Base-by-base conservation (phyloP, 2,329 filamentous ascomycete species). In the Penicillium sp. region DNA sequence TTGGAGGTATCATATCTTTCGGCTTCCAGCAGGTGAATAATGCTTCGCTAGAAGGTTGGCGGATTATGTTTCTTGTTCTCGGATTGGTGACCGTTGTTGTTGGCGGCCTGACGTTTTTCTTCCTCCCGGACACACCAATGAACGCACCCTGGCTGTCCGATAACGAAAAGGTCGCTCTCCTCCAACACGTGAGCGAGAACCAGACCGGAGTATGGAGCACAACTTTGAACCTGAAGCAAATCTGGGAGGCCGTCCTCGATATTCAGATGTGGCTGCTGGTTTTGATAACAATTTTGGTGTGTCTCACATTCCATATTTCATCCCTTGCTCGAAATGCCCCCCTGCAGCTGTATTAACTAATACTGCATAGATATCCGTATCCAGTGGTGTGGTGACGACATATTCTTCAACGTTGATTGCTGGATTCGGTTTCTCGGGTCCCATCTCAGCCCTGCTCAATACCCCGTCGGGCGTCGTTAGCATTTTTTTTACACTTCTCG, bases 191-290 rank as follows among this genome's bases (percentile, higher is more conserved):
- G 0, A 70, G 76, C 3, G 71, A 71, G 31, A 80, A 81, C 37
- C 77, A 82, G 56, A 82, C 79, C 0, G 81, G 80, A 2, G 77
- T 82, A 2, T 77, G 80, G 60, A 81, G 78, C 62, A 77, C 78
- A 45, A 71, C 74, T 37, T 75, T 82, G 62, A 80, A 82, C 53
- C 42, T 64, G 3, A 65, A 72, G 12, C 80, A 83, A 46, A 70
- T 82, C 14, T 60, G 71, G 43, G 81, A 83, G 66, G 74, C 74
- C 7, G 63, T 81, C 9, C 33, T 55, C 7, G 76, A 82, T 37
- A 60, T 74, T 1, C 79, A 82, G 53, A 73, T 80, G 3, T 79
- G 75, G 76, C 63, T 78, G 11, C 63, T 79, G 25, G 68, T 65
- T 11, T 49, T 78, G 22, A 71, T 53, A 11, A 65, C 62, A 2